Percentiles rank a stretch among this genome's conserved stretches.
These are phyloP conservation scores for Sisymbrium altissimum DNA, from an alignment of 345 rosid genomes.

Conservation along the genomic window DNA sequence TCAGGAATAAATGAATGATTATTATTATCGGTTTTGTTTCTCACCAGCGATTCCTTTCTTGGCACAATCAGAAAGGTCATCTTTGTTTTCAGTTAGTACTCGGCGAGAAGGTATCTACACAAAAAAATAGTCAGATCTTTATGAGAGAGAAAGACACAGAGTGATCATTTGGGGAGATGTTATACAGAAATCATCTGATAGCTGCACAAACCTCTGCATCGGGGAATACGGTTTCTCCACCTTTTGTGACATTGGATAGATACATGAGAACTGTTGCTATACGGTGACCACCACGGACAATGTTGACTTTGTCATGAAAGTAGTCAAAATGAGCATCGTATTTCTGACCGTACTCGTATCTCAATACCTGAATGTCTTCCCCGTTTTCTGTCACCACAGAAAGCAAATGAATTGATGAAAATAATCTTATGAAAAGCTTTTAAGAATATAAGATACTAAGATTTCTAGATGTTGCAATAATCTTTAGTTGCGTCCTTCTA, in stretches of 20 bases:
- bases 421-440: not conserved
- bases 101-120: constrained; percentile 27
- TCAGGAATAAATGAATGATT: not conserved
- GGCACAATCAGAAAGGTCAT: constrained; percentile 86
- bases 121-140: not conserved
- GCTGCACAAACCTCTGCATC: constrained; percentile 65
- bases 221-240: constrained; percentile 67
- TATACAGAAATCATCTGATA: not conserved
- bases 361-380: constrained; percentile 88
- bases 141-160: not conserved
- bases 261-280: constrained; percentile 86
- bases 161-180: not conserved
- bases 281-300: constrained; percentile 93
- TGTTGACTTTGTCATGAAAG: constrained; percentile 84
- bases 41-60: constrained; percentile 85
- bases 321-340: constrained; percentile 93
- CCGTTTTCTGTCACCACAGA: constrained; percentile 64
- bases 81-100: constrained; percentile 36
- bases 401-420: not conserved
- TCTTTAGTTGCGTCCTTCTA: not conserved
- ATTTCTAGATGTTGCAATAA: not conserved
- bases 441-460: not conserved
- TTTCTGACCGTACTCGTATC: constrained; percentile 88
- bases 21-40: not conserved
- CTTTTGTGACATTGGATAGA: constrained; percentile 79